Evolutionary conservation across 1,139 yeast species (phyloP).

Genomic region (Debaryomyces psychrophilus): DNA sequence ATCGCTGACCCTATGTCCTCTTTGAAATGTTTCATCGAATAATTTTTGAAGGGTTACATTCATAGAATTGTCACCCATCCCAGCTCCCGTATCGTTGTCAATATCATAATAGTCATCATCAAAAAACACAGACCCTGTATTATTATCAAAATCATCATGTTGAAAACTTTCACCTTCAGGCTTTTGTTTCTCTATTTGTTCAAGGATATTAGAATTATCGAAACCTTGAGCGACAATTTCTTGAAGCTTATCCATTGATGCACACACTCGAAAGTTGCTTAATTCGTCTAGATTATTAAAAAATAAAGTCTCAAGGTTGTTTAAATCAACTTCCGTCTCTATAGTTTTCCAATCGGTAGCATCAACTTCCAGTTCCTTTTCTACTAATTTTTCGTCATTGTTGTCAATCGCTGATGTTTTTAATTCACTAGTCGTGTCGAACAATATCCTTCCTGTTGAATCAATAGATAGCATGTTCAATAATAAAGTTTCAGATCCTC

Average conservation of each 20-base stretch:
- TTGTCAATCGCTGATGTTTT: constrained; percentile 13
- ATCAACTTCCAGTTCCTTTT: constrained; percentile 15
- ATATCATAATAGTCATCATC: constrained; percentile 37
- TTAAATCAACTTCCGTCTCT: neutral
- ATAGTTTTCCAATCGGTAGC: constrained; percentile 10
- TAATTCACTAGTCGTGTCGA: constrained; percentile 52
- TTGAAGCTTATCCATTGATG: constrained; percentile 60
- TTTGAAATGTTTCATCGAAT: constrained; percentile 22
- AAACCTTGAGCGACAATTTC: constrained; percentile 57
- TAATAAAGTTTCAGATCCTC: constrained; percentile 84
- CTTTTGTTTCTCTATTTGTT: constrained; percentile 3
- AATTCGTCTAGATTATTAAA: constrained; percentile 36
- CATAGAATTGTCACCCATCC: constrained; percentile 21
- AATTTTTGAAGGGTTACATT: constrained; percentile 28
- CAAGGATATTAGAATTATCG: constrained; percentile 53
- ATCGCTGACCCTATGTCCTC: constrained; percentile 10
- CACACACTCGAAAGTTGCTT: constrained; percentile 54
- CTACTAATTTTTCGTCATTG: constrained; percentile 11
- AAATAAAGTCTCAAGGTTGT: constrained; percentile 25
- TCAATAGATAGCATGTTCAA: constrained; percentile 70
- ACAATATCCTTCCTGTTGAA: constrained; percentile 57
- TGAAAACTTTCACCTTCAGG: neutral
- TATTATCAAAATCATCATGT: constrained; percentile 19
- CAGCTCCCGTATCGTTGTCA: constrained; percentile 20
- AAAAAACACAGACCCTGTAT: constrained; percentile 23